Evolutionary conservation across 192 early-diverging fungal species (phyloP).

Genomic region (Spizellomyces punctatus): DNA sequence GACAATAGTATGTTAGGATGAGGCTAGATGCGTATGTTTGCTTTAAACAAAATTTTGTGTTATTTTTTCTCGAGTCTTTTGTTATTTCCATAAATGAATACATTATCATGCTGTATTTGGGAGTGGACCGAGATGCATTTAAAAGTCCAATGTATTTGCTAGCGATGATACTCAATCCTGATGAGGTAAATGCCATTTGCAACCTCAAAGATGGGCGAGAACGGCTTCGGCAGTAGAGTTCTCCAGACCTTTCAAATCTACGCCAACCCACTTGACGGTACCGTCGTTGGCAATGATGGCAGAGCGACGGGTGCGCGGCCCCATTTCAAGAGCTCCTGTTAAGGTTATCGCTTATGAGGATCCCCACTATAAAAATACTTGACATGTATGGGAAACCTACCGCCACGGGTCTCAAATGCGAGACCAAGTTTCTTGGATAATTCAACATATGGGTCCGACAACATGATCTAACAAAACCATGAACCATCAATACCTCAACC

Average conservation of each 20-base stretch:
- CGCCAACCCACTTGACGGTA: conserved; percentile 72
- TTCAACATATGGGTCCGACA: conserved; percentile 74
- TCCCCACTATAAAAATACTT: no score
- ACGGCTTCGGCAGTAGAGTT: conserved; percentile 58
- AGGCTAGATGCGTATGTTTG: no score
- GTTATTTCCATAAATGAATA: no score
- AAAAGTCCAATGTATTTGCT: no score
- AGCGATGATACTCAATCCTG: no score
- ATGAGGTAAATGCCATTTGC: not conserved
- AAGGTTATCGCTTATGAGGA: not conserved
- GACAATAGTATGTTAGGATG: no score
- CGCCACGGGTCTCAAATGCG: conserved; percentile 43
- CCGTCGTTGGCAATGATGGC: conserved; percentile 74
- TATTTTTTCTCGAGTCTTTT: no score
- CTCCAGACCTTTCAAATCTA: conserved; percentile 59
- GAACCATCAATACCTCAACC: not conserved
- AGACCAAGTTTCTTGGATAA: conserved; percentile 72
- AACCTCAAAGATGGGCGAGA: conserved; percentile 53
- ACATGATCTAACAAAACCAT: conserved; percentile 51
- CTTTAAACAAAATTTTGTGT: no score
- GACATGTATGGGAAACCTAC: not conserved
- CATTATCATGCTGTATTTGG: no score
- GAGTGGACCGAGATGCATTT: no score
- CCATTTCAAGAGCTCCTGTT: conserved; percentile 7
- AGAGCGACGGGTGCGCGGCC: conserved; percentile 64